These are phyloP conservation scores for Porodaedalea pini DNA, from an alignment of 1,284 basidiomycete genomes.

Conservation along the genomic window DNA sequence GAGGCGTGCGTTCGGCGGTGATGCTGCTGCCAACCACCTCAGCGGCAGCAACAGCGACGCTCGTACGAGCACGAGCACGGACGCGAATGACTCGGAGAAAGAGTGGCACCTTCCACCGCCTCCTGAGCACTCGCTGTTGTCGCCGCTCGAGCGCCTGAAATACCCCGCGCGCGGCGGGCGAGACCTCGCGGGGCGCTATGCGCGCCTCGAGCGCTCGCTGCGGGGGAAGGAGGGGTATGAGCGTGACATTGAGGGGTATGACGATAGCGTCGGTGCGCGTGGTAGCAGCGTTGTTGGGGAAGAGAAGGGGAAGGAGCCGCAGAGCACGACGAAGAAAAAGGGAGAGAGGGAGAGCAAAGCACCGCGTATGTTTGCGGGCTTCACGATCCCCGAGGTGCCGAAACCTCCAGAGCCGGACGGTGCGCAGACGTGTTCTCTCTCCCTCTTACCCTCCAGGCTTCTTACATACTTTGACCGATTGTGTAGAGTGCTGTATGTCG, in stretches of 20 bases:
- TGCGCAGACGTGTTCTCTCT: constrained; percentile 30
- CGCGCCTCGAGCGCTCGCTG: constrained; percentile 50
- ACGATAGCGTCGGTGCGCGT: too few relatives aligned
- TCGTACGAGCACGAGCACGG: not conserved
- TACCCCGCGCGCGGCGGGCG: constrained; percentile 36
- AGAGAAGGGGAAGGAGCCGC: constrained; percentile 5
- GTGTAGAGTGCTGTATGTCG: constrained; percentile 86
- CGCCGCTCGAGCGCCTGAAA: constrained; percentile 13
- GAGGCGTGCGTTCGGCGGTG: too few relatives aligned
- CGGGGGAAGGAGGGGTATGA: constrained; percentile 42
- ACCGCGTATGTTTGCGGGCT: constrained; percentile 45
- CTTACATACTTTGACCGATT: not conserved
- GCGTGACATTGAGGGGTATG: constrained; percentile 30
- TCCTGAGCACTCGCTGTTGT: not conserved
- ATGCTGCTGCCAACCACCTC: not conserved
- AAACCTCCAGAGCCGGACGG: constrained; percentile 62
- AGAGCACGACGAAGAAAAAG: not conserved
- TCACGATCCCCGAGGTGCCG: constrained; percentile 58
- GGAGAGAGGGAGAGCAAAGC: constrained; percentile 14
- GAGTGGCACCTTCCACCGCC: not conserved
- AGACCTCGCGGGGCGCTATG: constrained; percentile 51
- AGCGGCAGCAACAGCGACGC: not conserved
- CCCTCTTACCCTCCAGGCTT: not conserved
- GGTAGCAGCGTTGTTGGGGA: too few relatives aligned
- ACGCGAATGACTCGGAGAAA: not conserved